Evolutionary conservation across 163 green algal species (phyloP).

Genomic region (Chloroidium sp.): DNA sequence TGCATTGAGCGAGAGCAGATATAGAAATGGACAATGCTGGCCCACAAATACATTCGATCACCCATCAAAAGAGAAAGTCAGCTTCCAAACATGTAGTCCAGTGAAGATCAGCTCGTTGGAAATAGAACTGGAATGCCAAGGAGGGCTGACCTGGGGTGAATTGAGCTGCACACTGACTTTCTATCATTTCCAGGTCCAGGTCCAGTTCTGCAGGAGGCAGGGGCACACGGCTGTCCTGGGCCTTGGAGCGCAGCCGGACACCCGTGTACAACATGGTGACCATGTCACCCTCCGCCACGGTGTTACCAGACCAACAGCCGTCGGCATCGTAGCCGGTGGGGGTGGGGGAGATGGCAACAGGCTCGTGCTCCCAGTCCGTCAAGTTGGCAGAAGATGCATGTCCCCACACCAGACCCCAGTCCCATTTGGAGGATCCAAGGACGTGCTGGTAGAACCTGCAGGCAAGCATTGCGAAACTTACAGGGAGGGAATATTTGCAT

Average conservation of each 20-base stretch:
- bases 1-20: no score
- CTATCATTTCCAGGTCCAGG: slow-evolving; percentile 34
- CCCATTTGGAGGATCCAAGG: slow-evolving; percentile 42
- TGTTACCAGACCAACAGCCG: slow-evolving; percentile 25
- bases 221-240: neutral
- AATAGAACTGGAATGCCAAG: neutral
- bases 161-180: slow-evolving; percentile 32
- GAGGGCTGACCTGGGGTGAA: slow-evolving; percentile 23
- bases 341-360: slow-evolving; percentile 48
- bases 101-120: no score
- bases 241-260: slow-evolving; percentile 18
- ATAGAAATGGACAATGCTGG: no score
- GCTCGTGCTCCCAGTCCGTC: slow-evolving; percentile 52
- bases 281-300: slow-evolving; percentile 22
- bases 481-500: neutral
- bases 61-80: no score
- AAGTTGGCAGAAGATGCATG: slow-evolving; percentile 57
- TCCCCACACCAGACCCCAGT: slow-evolving; percentile 60
- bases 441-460: slow-evolving; percentile 66
- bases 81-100: no score
- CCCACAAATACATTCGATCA: no score
- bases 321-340: slow-evolving; percentile 16
- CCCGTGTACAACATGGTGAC: slow-evolving; percentile 59
- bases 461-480: neutral
- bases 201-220: slow-evolving; percentile 23